Conservation (phyloP, 139 green algal species). For the Volvox africanus region DNA sequence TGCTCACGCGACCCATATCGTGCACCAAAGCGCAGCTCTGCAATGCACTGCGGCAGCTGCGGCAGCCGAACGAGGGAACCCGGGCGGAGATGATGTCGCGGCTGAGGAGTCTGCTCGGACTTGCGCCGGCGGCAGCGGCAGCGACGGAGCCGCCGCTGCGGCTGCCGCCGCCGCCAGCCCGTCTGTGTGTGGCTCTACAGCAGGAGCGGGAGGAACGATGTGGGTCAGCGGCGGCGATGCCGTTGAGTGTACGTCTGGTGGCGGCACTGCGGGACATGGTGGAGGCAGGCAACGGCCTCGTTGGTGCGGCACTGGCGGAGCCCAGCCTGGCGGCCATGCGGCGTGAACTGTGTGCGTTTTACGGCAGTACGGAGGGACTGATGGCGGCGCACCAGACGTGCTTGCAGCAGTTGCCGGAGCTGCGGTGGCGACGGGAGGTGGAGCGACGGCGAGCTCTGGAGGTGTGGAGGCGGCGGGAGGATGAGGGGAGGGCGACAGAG, state of each 20-base stretch:
- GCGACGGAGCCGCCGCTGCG: not conserved
- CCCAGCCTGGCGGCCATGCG: not conserved
- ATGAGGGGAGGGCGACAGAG: not conserved
- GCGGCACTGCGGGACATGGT: not conserved
- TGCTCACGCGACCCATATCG: not conserved
- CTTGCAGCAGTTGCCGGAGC: not conserved
- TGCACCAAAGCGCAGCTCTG: not conserved
- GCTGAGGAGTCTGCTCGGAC: not conserved
- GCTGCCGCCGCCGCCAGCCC: not conserved
- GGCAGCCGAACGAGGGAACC: not conserved
- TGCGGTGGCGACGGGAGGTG: not conserved
- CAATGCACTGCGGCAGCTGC: not conserved
- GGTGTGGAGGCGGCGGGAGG: not conserved
- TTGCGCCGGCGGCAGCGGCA: not conserved
- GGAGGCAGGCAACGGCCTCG: not conserved
- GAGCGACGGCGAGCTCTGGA: not conserved
- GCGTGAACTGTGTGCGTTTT: not conserved
- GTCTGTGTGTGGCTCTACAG: conserved; percentile 2
- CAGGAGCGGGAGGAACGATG: conserved; percentile 22
- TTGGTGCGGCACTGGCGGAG: not conserved
- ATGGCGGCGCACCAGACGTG: not conserved
- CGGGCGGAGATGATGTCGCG: conserved; percentile 3
- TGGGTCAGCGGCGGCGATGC: not conserved
- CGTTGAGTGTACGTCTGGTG: not conserved
- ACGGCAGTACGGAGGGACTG: not conserved